These are phyloP conservation scores for Talaromyces sp. DNA, from an alignment of 2,329 filamentous ascomycete genomes.

Conservation along the genomic window DNA sequence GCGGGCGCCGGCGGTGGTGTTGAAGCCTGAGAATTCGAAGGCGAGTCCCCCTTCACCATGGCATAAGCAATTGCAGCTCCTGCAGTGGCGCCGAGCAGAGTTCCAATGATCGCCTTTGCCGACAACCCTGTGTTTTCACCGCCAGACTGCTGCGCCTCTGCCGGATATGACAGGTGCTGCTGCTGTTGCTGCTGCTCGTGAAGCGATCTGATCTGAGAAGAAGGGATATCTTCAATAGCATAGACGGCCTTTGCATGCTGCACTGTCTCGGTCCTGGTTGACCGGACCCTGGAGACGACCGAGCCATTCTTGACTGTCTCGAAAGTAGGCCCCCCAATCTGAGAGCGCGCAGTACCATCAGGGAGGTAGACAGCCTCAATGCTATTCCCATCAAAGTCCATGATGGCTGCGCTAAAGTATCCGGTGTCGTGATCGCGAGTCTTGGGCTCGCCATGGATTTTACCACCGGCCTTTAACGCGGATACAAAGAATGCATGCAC, in stretches of 20 bases:
- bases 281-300: slow-evolving; percentile 30
- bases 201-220: slow-evolving; percentile 14
- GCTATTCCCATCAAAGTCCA: slow-evolving; percentile 78
- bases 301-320: slow-evolving; percentile 35
- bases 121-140: slow-evolving; percentile 37
- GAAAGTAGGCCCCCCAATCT: slow-evolving; percentile 27
- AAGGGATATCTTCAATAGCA: slow-evolving; percentile 14
- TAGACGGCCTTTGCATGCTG: slow-evolving; percentile 22
- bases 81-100: slow-evolving; percentile 73
- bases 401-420: slow-evolving; percentile 60
- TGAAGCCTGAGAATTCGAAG: slow-evolving; percentile 19
- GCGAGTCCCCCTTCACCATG: slow-evolving; percentile 58
- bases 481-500: slow-evolving; percentile 69
- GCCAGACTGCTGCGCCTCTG: slow-evolving; percentile 16
- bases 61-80: slow-evolving; percentile 73
- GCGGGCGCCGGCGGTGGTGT: slow-evolving; percentile 21
- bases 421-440: slow-evolving; percentile 50
- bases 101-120: slow-evolving; percentile 65
- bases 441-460: slow-evolving; percentile 54
- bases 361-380: slow-evolving; percentile 68
- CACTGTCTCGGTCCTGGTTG: slow-evolving; percentile 27
- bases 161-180: slow-evolving; percentile 1
- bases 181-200: slow-evolving; percentile 18
- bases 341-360: slow-evolving; percentile 21
- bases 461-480: slow-evolving; percentile 62